phyloP scores from a whole-genome alignment of 495 filamentous ascomycete genomes.

The Penicillium paxilli region DNA sequence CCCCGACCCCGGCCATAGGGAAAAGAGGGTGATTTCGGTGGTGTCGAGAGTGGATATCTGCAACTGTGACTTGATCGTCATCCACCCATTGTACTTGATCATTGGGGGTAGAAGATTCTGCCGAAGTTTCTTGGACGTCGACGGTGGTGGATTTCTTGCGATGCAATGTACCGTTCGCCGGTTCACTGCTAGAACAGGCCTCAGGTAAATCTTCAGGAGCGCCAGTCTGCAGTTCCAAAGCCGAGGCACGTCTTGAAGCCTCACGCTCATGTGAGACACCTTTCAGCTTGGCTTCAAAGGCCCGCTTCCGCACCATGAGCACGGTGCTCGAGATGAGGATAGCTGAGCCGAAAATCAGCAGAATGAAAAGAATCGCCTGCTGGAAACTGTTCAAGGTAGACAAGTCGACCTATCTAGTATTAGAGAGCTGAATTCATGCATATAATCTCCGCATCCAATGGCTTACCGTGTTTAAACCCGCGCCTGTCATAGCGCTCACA shows the following conservation, averaged over 20 bases:
- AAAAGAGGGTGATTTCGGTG: conserved; percentile 44
- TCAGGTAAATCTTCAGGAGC: not conserved
- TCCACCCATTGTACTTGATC: conserved; percentile 22
- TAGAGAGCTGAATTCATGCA: conserved; percentile 51
- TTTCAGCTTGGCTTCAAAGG: conserved; percentile 68
- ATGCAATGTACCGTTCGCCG: not conserved
- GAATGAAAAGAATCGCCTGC: conserved; percentile 69
- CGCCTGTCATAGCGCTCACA: conserved; percentile 78
- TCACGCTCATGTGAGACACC: conserved; percentile 52
- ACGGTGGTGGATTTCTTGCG: not conserved
- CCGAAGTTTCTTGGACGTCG: not conserved
- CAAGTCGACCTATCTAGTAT: conserved; percentile 52
- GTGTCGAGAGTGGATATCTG: conserved; percentile 17
- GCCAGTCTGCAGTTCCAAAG: conserved; percentile 9
- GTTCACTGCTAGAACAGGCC: not conserved
- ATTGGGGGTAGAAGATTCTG: conserved; percentile 6
- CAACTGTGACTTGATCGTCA: conserved; percentile 36
- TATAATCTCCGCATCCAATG: conserved; percentile 7
- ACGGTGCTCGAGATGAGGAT: conserved; percentile 44
- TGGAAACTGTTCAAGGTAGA: conserved; percentile 77
- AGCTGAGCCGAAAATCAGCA: conserved; percentile 71
- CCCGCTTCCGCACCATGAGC: conserved; percentile 60
- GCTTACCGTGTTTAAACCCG: conserved; percentile 70
- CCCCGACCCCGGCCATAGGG: conserved; percentile 54
- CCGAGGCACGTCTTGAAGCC: conserved; percentile 8